Conservation (phyloP, 2,329 filamentous ascomycete genomes). For the Geoglossum cookeanum region DNA sequence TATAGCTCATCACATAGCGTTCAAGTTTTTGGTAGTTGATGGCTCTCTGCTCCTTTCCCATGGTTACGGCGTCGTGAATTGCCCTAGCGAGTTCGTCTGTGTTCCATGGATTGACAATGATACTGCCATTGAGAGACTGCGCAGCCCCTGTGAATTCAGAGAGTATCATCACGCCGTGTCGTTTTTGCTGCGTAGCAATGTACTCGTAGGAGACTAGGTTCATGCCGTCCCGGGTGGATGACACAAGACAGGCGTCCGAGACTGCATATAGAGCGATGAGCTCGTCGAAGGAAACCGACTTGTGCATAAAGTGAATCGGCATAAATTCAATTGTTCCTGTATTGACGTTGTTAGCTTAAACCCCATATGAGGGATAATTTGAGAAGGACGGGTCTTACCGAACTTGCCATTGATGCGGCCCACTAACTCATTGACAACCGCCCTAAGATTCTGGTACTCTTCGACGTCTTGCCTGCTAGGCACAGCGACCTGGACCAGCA, state of each 20-base stretch:
- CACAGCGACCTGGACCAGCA: slow-evolving; percentile 88
- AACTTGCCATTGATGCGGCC: slow-evolving; percentile 95
- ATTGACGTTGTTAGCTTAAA: background rate
- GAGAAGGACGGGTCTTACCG: slow-evolving; percentile 24
- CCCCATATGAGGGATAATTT: background rate
- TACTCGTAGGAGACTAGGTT: slow-evolving; percentile 98
- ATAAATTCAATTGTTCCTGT: slow-evolving; percentile 85
- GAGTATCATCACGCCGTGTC: slow-evolving; percentile 83
- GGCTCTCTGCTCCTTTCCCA: slow-evolving; percentile 73
- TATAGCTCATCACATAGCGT: slow-evolving; percentile 94
- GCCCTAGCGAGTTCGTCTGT: slow-evolving; percentile 86
- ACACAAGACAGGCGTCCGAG: slow-evolving; percentile 81
- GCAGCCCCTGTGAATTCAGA: slow-evolving; percentile 94
- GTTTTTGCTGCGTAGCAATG: slow-evolving; percentile 78
- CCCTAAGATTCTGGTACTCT: slow-evolving; percentile 90
- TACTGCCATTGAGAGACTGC: slow-evolving; percentile 77
- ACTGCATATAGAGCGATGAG: slow-evolving; percentile 84
- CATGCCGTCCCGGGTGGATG: slow-evolving; percentile 95
- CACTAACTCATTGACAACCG: slow-evolving; percentile 90
- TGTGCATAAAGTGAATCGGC: slow-evolving; percentile 97
- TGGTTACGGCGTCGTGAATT: slow-evolving; percentile 91
- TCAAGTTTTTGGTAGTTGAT: slow-evolving; percentile 82
- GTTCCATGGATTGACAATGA: slow-evolving; percentile 98
- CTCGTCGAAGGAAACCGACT: slow-evolving; percentile 87
- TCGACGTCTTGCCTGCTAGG: slow-evolving; percentile 91